Evolutionary conservation across 305 asterid genomes (phyloP).

Genomic region (Vinca major): DNA sequence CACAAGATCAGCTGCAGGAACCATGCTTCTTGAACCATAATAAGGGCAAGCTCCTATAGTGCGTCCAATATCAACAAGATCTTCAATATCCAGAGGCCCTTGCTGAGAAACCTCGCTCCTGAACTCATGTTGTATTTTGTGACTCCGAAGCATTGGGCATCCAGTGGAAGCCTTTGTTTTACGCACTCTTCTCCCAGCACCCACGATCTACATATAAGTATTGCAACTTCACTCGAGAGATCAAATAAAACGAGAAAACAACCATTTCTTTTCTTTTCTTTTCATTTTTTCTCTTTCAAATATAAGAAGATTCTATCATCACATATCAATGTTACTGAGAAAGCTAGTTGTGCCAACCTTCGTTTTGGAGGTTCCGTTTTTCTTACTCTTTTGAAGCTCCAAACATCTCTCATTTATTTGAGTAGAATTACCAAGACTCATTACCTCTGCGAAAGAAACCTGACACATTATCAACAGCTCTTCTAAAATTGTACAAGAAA

Average conservation of each 20-base stretch:
- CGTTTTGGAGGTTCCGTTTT: conserved; percentile 43
- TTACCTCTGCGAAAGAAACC: conserved; percentile 46
- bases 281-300: background rate
- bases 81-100: conserved; percentile 91
- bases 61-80: conserved; percentile 71
- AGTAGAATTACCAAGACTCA: conserved; percentile 55
- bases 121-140: conserved; percentile 47
- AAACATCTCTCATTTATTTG: conserved; percentile 79
- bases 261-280: background rate
- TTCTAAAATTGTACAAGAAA: conserved; percentile 7
- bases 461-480: conserved; percentile 1
- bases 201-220: conserved; percentile 47
- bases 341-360: conserved; percentile 39
- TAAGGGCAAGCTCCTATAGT: conserved; percentile 78
- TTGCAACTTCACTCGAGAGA: conserved; percentile 20
- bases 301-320: background rate
- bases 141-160: conserved; percentile 74
- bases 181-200: conserved; percentile 46
- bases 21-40: conserved; percentile 83
- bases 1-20: conserved; percentile 76
- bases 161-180: conserved; percentile 49
- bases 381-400: conserved; percentile 84
- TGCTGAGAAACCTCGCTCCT: conserved; percentile 41
- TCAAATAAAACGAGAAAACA: background rate
- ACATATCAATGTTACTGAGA: too few species aligned